Evolutionary conservation across 352 stramenopile species (phyloP).

Genomic region (Globisporangium middletonii): DNA sequence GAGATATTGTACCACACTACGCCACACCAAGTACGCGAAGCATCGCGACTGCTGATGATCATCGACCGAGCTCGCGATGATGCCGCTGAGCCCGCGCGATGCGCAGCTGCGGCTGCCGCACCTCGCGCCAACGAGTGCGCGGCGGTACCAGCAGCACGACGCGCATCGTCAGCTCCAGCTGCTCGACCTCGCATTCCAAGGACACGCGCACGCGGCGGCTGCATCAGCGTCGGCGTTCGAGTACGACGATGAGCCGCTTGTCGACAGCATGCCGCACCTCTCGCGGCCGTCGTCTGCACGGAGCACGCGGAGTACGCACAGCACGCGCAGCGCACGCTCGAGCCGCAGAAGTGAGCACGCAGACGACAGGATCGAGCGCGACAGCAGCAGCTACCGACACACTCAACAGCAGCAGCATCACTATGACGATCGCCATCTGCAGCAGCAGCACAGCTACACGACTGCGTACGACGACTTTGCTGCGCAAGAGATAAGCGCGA

Average conservation of each 20-base stretch:
- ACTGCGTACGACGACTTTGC: neutral
- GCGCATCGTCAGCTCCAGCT: conserved; percentile 22
- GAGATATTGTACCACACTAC: too few relatives aligned
- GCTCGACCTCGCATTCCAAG: conserved; percentile 38
- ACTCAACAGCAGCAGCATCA: neutral
- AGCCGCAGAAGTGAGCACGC: conserved; percentile 6
- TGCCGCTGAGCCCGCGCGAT: conserved; percentile 15
- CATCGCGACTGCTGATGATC: too few relatives aligned
- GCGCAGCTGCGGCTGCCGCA: neutral
- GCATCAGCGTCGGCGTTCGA: conserved; percentile 3
- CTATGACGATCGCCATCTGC: neutral
- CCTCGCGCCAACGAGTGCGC: neutral
- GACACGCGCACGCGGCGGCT: neutral
- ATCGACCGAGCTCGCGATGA: neutral
- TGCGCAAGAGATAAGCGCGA: neutral
- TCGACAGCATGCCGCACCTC: neutral
- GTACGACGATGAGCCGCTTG: neutral
- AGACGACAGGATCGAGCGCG: conserved; percentile 1
- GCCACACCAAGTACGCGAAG: too few relatives aligned
- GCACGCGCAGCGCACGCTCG: conserved; percentile 1
- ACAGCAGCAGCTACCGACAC: neutral
- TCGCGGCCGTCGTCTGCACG: conserved; percentile 7
- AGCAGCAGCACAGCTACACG: neutral
- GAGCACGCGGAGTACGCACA: conserved; percentile 1
- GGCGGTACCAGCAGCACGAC: conserved; percentile 6